Base-by-base conservation (phyloP, 2,329 filamentous ascomycete genomes). In the Calonectria naviculata region DNA sequence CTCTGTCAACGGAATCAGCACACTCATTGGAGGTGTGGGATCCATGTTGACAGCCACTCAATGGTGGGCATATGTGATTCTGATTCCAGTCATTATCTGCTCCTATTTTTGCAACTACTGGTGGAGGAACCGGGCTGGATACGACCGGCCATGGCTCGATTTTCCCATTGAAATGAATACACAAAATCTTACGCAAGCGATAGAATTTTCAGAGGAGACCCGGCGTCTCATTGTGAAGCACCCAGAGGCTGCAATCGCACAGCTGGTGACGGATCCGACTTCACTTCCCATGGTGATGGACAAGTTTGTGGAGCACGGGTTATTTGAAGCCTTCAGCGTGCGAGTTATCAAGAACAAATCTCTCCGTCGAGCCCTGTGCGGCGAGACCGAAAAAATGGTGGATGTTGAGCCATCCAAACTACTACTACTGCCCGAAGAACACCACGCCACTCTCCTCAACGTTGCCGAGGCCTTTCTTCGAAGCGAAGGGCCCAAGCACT, bases 51-150 rank as follows among this genome's bases (percentile, higher is more conserved):
- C 87, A 0, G 84, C 87, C 0, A 86, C 84, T 4, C 75, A 79
- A 31, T 90, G 88, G 88, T 87, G 85, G 83, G 88, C 85, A 2
- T 90, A 90, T 60, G 80, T 88, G 0, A 81, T 89, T 0, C 78
- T 89, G 5, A 81, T 86, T 3, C 88, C 88, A 0, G 88, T 88
- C 71, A 86, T 89, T 10, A 67, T 86, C 4, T 80, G 83, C 0
- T 83, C 86, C 1, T 80, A 87, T 2, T 78, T 84, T 9, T 86
- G 85, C 75, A 89, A 89, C 62, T 78, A 83, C n/a, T 84, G 86
- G 78, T 89, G 86, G 85, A 79, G 87, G 2, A 77, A 77, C 5
- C 79, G 83, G 26, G 81, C 89, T 1, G 87, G 87, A 1, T 89
- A 89, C 67, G 72, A 75, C 24, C 72, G 76, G 0, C 73, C 76